These are phyloP conservation scores for Apiospora arundinis DNA, from an alignment of 2,329 filamentous ascomycete species.

Conservation along the genomic window DNA sequence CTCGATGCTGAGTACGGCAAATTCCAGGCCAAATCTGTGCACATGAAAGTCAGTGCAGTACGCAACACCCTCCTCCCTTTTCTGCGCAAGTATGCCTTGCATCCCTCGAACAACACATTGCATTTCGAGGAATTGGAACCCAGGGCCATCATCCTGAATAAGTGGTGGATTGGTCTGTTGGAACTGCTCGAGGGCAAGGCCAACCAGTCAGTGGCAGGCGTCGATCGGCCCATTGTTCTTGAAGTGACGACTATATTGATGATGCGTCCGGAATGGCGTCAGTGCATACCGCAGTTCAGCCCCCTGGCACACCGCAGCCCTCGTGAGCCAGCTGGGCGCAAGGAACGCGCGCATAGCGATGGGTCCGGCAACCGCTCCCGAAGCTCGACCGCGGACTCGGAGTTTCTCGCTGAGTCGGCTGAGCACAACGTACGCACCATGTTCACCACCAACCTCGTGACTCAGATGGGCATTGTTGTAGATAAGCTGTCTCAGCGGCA, in stretches of 20 bases:
- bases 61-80: conserved; percentile 78
- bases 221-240: conserved; percentile 81
- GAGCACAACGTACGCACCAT: conserved; percentile 89
- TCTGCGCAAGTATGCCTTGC: conserved; percentile 70
- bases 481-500: conserved; percentile 86
- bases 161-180: conserved; percentile 86
- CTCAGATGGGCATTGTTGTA: conserved; percentile 86
- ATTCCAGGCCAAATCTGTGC: conserved; percentile 75
- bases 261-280: conserved; percentile 87
- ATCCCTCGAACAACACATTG: conserved; percentile 69
- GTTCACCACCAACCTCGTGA: conserved; percentile 80
- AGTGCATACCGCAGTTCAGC: conserved; percentile 71
- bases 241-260: conserved; percentile 83
- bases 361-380: conserved; percentile 59
- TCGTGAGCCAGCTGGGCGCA: conserved; percentile 45
- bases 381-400: conserved; percentile 66
- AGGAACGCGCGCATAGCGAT: not conserved
- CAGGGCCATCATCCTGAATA: conserved; percentile 79
- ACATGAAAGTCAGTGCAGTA: conserved; percentile 78
- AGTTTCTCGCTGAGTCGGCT: conserved; percentile 68
- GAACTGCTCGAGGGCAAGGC: conserved; percentile 76
- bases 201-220: conserved; percentile 76
- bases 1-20: conserved; percentile 55
- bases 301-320: conserved; percentile 64
- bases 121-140: conserved; percentile 84